Base-by-base conservation (phyloP, 176 grass and related monocot genomes). In the Microstegium vimineum region DNA sequence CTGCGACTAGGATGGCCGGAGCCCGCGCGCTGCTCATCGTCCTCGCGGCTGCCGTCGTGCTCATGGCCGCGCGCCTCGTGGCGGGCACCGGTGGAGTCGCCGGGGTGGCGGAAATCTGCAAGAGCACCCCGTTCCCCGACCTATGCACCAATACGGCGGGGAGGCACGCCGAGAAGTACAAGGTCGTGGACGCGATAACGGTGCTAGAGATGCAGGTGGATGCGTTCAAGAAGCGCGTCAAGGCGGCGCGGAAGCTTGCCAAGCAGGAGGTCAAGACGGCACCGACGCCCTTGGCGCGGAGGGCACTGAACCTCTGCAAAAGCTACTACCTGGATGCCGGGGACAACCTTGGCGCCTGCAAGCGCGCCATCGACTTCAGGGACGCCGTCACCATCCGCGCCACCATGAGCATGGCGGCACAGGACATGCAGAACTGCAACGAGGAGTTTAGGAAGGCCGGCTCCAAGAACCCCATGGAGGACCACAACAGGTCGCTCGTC, bases 141-240 rank as follows among this genome's bases (percentile, higher is more conserved):
- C 54, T 90, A 28, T 86, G 88, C 88, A 66, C 30, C 17, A 32
- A 17, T 2, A 82, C 83, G 57, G 35, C 88, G 1, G 43, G 57
- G 35, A 82, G 66, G 78, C 88, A 73, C 22, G 57, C 46, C 5
- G 1, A 6, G 10, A 37, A 6, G 35, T 85, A 89, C 82, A 1
- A 23, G 1, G 35, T 3, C 1, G 56, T 82, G 43, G 87, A 82
- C 65, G 20, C 78, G 43, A 2, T 82, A 11, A 15, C 66, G 57
- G 88, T 86, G 56, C 78, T 86, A 5, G 37, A 65, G 34, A 85
- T 85, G 87, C 83, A 85, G 73, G 78, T 86, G 46, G 83, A 85
- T 28, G 78, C 83, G 17, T 73, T 86, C 43, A 1, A 11, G 1
- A 89, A 75, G 73, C 72, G 78, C 66, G 25, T 74, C 0, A 37